Conservation (phyloP, 2,329 filamentous ascomycete genomes). For the Lachnellula arida region DNA sequence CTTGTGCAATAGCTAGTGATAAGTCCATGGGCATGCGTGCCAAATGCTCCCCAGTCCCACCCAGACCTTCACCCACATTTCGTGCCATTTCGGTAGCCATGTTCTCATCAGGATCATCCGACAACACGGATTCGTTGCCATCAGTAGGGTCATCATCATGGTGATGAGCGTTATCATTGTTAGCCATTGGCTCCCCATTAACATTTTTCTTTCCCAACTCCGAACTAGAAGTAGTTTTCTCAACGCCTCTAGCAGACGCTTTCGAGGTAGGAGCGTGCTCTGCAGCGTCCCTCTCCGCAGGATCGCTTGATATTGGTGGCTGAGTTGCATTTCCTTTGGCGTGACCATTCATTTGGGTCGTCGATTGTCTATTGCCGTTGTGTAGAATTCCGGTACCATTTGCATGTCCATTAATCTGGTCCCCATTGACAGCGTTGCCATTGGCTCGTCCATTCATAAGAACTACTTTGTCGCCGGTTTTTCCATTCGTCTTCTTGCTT, state of each 20-base stretch:
- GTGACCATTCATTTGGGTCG: background rate
- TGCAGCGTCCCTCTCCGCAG: background rate
- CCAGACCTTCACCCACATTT: conserved; percentile 26
- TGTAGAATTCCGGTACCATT: background rate
- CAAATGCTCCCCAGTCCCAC: conserved; percentile 25
- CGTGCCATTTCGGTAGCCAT: conserved; percentile 23
- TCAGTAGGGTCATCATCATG: conserved; percentile 6
- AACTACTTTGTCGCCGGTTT: background rate
- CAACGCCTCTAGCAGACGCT: background rate
- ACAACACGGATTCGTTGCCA: conserved; percentile 18
- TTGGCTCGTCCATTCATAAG: background rate
- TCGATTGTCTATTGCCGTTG: background rate
- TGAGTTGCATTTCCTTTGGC: background rate
- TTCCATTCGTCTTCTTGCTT: background rate
- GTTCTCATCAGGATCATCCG: conserved; percentile 21
- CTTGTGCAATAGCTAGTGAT: conserved; percentile 58
- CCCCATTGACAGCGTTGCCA: background rate
- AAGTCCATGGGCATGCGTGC: conserved; percentile 53
- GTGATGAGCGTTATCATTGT: conserved; percentile 2
- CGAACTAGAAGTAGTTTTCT: conserved; percentile 7
- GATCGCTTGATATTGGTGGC: background rate
- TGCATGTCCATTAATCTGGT: background rate
- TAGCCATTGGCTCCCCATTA: conserved; percentile 13
- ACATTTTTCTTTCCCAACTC: conserved; percentile 15
- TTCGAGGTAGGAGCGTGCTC: background rate